Evolutionary conservation across 331 rosid species (phyloP).

Genomic region (Quercus tomentella): DNA sequence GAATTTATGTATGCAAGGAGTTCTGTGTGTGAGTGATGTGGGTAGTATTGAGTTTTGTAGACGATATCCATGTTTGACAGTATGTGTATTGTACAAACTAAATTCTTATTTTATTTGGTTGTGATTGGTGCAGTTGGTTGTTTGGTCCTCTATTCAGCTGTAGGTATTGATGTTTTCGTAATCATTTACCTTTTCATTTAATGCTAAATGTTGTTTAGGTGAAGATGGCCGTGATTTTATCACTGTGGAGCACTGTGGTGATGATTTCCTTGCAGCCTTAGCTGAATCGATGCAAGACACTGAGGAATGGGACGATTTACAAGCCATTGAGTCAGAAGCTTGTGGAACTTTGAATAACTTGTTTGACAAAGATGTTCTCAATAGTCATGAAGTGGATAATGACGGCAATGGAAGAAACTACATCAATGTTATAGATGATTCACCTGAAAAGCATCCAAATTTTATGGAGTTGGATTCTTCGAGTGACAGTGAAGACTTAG

Average conservation of each 20-base stretch:
- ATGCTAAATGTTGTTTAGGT: slow-evolving; percentile 34
- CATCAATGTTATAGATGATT: slow-evolving; percentile 38
- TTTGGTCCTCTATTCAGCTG: neutral
- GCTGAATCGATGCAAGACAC: slow-evolving; percentile 63
- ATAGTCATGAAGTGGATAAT: slow-evolving; percentile 4
- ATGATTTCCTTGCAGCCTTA: slow-evolving; percentile 71
- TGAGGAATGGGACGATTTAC: slow-evolving; percentile 93
- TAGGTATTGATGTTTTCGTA: neutral
- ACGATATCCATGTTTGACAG: neutral
- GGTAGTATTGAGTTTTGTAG: neutral
- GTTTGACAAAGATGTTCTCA: slow-evolving; percentile 26
- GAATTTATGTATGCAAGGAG: neutral
- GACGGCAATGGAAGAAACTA: slow-evolving; percentile 14
- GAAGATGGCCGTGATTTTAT: slow-evolving; percentile 81
- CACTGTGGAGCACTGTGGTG: slow-evolving; percentile 89
- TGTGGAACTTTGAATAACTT: slow-evolving; percentile 50
- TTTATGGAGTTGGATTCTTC: slow-evolving; percentile 64
- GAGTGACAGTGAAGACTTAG: slow-evolving; percentile 57
- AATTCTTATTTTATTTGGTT: neutral
- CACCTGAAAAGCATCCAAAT: slow-evolving; percentile 36
- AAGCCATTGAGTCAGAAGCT: slow-evolving; percentile 76
- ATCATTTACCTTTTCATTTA: neutral
- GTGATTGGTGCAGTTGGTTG: neutral
- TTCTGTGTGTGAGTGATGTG: neutral
- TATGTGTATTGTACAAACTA: neutral